These are phyloP conservation scores for Colletotrichum noveboracense DNA, from an alignment of 2,329 filamentous ascomycete genomes.

Conservation along the genomic window DNA sequence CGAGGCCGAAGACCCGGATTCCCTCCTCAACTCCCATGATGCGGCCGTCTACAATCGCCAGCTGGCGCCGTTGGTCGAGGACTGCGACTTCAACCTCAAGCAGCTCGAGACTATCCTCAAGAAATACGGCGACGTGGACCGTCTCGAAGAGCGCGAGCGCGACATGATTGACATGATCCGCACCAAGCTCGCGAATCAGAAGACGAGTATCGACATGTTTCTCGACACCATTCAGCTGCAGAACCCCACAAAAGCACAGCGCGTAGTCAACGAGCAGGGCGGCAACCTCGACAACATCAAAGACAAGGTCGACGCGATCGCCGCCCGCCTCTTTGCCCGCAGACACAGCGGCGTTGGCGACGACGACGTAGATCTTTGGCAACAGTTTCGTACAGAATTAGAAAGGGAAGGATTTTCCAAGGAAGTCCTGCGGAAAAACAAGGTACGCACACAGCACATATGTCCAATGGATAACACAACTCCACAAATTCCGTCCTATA, in stretches of 20 bases:
- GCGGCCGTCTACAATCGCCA: conserved; percentile 52
- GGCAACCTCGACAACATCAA: conserved; percentile 59
- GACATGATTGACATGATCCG: conserved; percentile 47
- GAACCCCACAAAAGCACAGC: conserved; percentile 43
- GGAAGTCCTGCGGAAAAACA: conserved; percentile 60
- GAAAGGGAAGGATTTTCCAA: conserved; percentile 63
- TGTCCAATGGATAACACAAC: not conserved
- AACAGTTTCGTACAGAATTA: conserved; percentile 62
- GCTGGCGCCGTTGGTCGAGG: conserved; percentile 56
- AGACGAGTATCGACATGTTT: conserved; percentile 58
- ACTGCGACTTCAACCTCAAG: conserved; percentile 59
- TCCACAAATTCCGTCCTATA: not conserved
- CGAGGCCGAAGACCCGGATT: conserved; percentile 62
- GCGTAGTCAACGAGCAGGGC: conserved; percentile 39
- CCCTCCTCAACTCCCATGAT: conserved; percentile 52
- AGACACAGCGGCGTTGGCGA: conserved; percentile 40
- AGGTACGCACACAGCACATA: conserved; percentile 47
- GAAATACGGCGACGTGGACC: conserved; percentile 40
- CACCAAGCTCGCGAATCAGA: conserved; percentile 55
- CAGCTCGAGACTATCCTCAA: conserved; percentile 60
- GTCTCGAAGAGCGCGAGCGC: conserved; percentile 34
- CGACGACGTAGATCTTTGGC: conserved; percentile 61
- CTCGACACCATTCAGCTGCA: conserved; percentile 63
- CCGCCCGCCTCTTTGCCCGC: conserved; percentile 53
- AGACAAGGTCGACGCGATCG: conserved; percentile 65